Evolutionary conservation across 75 land plant species (phyloP).

Genomic region (Azolla pinnata): DNA sequence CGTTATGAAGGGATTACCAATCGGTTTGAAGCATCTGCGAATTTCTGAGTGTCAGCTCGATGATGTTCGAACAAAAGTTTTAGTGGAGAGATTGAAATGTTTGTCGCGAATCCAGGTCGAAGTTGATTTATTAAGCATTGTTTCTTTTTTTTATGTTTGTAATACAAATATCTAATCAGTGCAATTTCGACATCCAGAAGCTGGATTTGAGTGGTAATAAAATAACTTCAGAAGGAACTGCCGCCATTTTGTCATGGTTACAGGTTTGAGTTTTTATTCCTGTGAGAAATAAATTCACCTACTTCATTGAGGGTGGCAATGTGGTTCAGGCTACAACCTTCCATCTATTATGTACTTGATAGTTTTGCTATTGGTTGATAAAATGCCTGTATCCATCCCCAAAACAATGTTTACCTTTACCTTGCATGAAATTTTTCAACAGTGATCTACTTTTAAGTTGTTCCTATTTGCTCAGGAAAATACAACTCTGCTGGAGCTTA

Average conservation of each 20-base stretch:
- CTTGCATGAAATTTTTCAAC: no score
- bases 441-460: no score
- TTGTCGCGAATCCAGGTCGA: not conserved
- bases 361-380: no score
- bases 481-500: constrained; percentile 18
- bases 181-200: constrained; percentile 8
- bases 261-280: constrained; percentile 11
- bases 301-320: no score
- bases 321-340: no score
- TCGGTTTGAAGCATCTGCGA: constrained; percentile 10
- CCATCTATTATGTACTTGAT: no score
- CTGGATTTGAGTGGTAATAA: constrained; percentile 24
- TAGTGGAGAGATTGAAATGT: not conserved
- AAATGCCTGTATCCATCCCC: no score
- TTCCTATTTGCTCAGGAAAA: no score
- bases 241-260: constrained; percentile 17
- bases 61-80: constrained; percentile 1
- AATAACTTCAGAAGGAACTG: constrained; percentile 24
- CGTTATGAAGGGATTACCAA: constrained; percentile 13
- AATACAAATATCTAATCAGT: not conserved
- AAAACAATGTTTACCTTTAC: no score
- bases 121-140: not conserved
- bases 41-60: constrained; percentile 9
- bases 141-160: not conserved
- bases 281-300: no score